Base-by-base conservation (phyloP, 192 early-diverging fungal genomes). In the Linnemannia hyalina region DNA sequence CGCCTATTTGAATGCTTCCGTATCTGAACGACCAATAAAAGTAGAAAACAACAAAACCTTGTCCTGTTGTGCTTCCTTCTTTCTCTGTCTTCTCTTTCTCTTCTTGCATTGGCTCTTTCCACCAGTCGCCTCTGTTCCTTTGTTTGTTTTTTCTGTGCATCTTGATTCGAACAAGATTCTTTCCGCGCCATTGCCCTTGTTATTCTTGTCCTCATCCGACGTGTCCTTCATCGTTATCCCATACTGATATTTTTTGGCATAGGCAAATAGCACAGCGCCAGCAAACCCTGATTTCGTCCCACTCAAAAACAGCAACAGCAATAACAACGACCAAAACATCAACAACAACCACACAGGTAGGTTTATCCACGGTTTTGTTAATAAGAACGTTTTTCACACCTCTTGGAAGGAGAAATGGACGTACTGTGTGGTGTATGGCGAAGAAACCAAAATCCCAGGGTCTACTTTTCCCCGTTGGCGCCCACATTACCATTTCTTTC, bases 101-200 rank as follows among this genome's bases (percentile, higher is more conserved):
- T 6, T 60, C 9, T 23, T 7, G 7, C 23, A 0, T 60, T 23
- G 54, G 18, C 23, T 20, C 54, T 55, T 29, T 65, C 26, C 11
- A 32, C 60, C 60, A 65, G 60, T 65, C 60, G 60, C 60, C 60
- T 65, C 60, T 16, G 60, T 32, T 65, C 60, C 60, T 65, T 65
- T 65, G 60, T 65, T 65, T 65, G 60, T 60, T 60, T 65, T 65
- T 65, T 65, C 26, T 65, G 60, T 65, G 60, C 60, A 65, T 65
- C 55, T 52, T 52, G 49, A 6, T 3, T 20, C 49, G 49, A 52
- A 52, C 49, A 2, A 52, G 15, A 18, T 65, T 32, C 9, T 65
- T 26, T 32, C 4, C 4, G 29, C 60, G 11, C n/a, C n/a, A 0
- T 57, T 57, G n/a, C 22, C 55, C 55, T 57, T 9, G 26, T 57